A percentile compares a stretch with the other conserved stretches of the same genome.
phyloP scores from a whole-genome alignment of 768 basidiomycete species.

The Termitomyces sp. region DNA sequence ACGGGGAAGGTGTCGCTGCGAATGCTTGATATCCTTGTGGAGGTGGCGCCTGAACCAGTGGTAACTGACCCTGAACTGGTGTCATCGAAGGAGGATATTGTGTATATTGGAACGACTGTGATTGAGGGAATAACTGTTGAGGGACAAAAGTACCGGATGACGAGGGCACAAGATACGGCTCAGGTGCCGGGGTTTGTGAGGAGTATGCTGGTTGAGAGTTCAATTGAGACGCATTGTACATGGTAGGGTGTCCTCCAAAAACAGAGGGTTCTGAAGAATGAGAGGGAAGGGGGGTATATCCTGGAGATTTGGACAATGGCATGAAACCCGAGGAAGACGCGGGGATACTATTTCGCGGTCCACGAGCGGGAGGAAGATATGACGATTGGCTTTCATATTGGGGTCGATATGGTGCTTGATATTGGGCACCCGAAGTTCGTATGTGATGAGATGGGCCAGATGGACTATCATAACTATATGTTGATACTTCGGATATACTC shows the following conservation, averaged over 20 bases:
- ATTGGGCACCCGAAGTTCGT: slow-evolving; percentile 25
- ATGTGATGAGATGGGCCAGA: slow-evolving; percentile 32
- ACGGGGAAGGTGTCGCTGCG: slow-evolving; percentile 30
- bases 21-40: slow-evolving; percentile 33
- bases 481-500: slow-evolving; percentile 30
- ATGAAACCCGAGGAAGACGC: slow-evolving; percentile 68
- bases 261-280: slow-evolving; percentile 36
- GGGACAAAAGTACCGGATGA: slow-evolving; percentile 37
- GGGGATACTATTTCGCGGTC: slow-evolving; percentile 68
- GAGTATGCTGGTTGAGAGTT: slow-evolving; percentile 29
- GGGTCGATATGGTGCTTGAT: slow-evolving; percentile 40
- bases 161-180: slow-evolving; percentile 25
- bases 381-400: slow-evolving; percentile 34
- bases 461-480: slow-evolving; percentile 42
- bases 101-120: slow-evolving; percentile 31
- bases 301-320: slow-evolving; percentile 45
- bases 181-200: slow-evolving; percentile 23
- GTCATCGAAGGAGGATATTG: slow-evolving; percentile 36
- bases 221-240: slow-evolving; percentile 38
- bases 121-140: slow-evolving; percentile 37
- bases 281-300: slow-evolving; percentile 40
- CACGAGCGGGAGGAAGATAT: slow-evolving; percentile 40
- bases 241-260: slow-evolving; percentile 18
- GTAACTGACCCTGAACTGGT: slow-evolving; percentile 19
- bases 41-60: slow-evolving; percentile 32